These are phyloP conservation scores for Copromyces sp. DNA, from an alignment of 495 filamentous ascomycete genomes.

Conservation along the genomic window DNA sequence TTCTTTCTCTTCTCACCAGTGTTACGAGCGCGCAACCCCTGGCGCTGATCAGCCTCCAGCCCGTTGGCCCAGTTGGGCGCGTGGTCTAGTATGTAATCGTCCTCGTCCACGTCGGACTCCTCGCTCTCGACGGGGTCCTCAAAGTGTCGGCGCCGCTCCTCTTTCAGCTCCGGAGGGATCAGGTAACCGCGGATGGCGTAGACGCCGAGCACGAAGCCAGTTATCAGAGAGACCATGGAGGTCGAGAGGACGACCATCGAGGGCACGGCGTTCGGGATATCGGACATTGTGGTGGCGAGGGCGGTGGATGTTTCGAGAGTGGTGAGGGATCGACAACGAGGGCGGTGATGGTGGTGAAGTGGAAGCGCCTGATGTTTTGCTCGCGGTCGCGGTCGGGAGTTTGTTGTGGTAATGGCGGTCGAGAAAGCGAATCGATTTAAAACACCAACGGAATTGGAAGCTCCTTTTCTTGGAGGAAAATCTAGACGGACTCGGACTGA, in stretches of 20 bases:
- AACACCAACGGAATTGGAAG: not conserved
- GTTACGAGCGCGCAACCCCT: constrained; percentile 30
- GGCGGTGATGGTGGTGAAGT: not conserved
- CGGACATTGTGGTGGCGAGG: constrained; percentile 1
- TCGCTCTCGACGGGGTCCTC: constrained; percentile 40
- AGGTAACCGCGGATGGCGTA: constrained; percentile 42
- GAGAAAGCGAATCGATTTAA: not conserved
- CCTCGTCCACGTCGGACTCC: constrained; percentile 42
- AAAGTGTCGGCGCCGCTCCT: constrained; percentile 22
- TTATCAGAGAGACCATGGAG: constrained; percentile 49
- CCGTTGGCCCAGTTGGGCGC: constrained; percentile 50
- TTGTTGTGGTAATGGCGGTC: not conserved
- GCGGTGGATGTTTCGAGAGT: not conserved
- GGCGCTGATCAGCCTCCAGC: constrained; percentile 35
- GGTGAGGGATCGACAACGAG: not conserved
- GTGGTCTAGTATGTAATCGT: constrained; percentile 43
- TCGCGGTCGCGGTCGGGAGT: not conserved
- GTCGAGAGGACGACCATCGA: constrained; percentile 45
- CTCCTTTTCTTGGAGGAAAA: not conserved
- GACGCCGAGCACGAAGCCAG: constrained; percentile 51
- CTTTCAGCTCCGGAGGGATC: constrained; percentile 31
- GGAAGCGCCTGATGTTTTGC: not conserved
- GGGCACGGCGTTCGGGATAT: not conserved
- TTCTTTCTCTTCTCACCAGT: constrained; percentile 12
- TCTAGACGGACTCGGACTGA: not conserved